Evolutionary conservation across 176 grass and related monocot species (phyloP), one percentile per base, ranked within the genome.

Genomic region (Miscanthus lutarioriparius): DNA sequence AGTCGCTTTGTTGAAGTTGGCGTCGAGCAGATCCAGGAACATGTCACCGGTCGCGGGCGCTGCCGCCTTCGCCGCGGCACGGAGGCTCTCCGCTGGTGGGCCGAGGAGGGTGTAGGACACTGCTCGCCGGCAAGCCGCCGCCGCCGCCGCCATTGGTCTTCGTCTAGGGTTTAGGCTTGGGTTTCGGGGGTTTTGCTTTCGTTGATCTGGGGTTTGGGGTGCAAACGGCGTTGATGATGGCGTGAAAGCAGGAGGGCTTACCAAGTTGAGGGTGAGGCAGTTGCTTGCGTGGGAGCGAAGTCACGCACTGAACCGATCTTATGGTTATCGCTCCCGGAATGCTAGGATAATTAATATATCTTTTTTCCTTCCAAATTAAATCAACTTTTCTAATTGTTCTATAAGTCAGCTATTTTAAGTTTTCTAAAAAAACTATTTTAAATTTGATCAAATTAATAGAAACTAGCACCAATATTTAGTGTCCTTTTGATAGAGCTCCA

Each of bases 71-170:
- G 67, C 69, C 39, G 39, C 38, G 5, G n/a, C 12, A n/a, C 39
- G 25, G 20, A 48, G 51, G 51, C 73, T 74, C 20, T 59, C 49
- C 26, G 44, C n/a, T 4, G 92, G 82, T n/a, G 92, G 92, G 35
- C 83, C 80, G 6, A 81, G 65, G 53, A 91, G 80, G 58, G 32
- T 35, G 75, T 54, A 51, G 40, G 64, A 64, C 6, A 44, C 54
- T 28, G 69, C 23, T 58, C 39, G 33, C 38, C 27, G 27, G 64
- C 67, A 28, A 68, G 41, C 39, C 7, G 67, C 28, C 6, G 85
- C 44, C 70, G 67, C 81, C 10, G 75, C 20, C 7, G 36, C 53
- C 53, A 58, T 58, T 56, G 19, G 51, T 56, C 2, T 20, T 56
- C 6, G 19, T 56, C 0, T 64, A 47, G 66, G 39, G 51, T 62